Evolutionary conservation across 164 flowering plant genomes (phyloP).

Genomic region (Magnolia officinalis): DNA sequence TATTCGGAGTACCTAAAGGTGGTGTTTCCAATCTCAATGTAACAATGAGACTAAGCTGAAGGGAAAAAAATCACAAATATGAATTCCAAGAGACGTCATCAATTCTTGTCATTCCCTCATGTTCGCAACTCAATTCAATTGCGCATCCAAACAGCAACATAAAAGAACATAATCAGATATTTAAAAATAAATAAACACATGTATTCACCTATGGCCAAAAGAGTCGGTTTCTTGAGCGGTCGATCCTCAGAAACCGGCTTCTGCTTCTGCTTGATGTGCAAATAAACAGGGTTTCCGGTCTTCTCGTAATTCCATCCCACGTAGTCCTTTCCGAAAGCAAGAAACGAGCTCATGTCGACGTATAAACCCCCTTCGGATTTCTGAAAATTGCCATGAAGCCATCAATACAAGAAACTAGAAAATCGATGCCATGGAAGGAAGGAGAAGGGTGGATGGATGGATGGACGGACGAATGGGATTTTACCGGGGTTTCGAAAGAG

Average conservation of each 20-base stretch:
- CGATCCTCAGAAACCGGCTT: conserved; percentile 76
- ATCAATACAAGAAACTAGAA: background rate
- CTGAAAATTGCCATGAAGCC: conserved; percentile 35
- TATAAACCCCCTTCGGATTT: conserved; percentile 87
- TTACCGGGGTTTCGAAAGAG: conserved; percentile 86
- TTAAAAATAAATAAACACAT: background rate
- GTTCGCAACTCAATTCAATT: too few species aligned
- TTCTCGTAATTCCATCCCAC: conserved; percentile 86
- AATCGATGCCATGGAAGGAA: background rate
- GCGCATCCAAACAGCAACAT: too few species aligned
- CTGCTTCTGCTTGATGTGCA: conserved; percentile 70
- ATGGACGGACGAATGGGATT: background rate
- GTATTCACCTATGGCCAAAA: conserved; percentile 73
- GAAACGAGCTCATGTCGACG: conserved; percentile 80
- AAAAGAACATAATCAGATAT: background rate
- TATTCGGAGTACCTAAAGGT: too few species aligned
- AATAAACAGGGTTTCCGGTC: conserved; percentile 83
- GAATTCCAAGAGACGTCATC: too few species aligned
- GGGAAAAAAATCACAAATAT: too few species aligned
- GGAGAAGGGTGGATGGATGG: background rate
- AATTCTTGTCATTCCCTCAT: too few species aligned
- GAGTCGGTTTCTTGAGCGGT: conserved; percentile 89
- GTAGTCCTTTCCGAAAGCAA: conserved; percentile 79
- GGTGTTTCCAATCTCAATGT: too few species aligned
- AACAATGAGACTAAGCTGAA: too few species aligned